Evolutionary conservation across 331 rosid species (phyloP), one percentile per base, ranked within the genome.

Genomic region (Quercus tomentella): DNA sequence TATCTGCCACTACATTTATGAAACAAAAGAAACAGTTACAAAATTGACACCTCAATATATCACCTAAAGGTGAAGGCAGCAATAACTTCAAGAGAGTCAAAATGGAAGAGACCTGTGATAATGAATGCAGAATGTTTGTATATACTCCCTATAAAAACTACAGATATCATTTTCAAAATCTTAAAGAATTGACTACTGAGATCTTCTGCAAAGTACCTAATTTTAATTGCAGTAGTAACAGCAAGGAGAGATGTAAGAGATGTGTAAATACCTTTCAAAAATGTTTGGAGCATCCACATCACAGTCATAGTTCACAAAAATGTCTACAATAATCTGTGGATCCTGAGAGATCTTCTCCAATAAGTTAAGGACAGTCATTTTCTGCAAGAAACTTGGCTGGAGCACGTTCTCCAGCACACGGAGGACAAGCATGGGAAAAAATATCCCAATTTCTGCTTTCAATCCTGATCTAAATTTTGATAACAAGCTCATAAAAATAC

Each of bases 391-490:
- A 84, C 99, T 93, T 82, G 99, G 99, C 91, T 96, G 97, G 70
- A 96, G 97, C 83, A 93, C 97, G 83, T 96, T 96, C 91, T 96
- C 99, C 25, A 96, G 97, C 76, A 96, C 97, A 52, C 98, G 95
- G 80, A 96, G 97, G 83, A 96, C 80, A 30, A 96, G 97, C 99
- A 96, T 96, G 31, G 98, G 98, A 79, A 96, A 96, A 82, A 96
- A 96, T 81, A 96, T 96, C 72, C 99, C 99, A 77, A 96, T 89
- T 84, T 96, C 99, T 72, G 93, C 86, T 85, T 96, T 96, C 91
- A 96, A 85, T 56, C 92, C 98, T 55, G 98, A 88, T 88, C 99
- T 88, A 82, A 84, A 93, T 88, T 96, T 96, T 68, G 91, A 84
- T 80, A 96, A 80, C 88, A 96, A 88, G 91, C 86, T 93, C 81